Base-by-base conservation (phyloP, 176 grass and related monocot species). In the Aegilops longissima region DNA sequence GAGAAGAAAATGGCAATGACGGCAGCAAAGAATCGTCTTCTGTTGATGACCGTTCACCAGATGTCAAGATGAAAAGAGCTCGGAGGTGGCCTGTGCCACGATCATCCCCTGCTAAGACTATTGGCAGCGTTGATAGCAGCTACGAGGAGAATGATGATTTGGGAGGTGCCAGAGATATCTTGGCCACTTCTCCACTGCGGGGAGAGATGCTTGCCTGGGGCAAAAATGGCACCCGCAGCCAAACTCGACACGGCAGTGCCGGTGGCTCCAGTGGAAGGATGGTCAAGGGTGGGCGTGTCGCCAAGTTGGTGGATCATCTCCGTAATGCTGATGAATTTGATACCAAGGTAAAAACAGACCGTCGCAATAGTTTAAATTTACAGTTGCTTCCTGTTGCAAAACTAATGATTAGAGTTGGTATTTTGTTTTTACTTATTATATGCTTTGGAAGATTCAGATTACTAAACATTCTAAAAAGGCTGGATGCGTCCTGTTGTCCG, bases 131-230 rank as follows among this genome's bases (percentile, higher is more conserved):
- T 2, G 84, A 95, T 33, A 73, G 85, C 81, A 85, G 83, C 49
- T 74, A 70, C 45, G 94, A 91, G 29, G 94, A 95, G 30, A 93
- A 83, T 63, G 89, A 89, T 6, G 89, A 93, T 40, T 80, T 85
- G 56, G 91, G 87, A 85, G 84, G 82, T 65, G 83, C 73, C 70
- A 93, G 84, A 83, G 93, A 95, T 66, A 89, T 79, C 21, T 21
- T 93, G 64, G 66, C 81, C 16, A 89, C 91, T 71, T 93, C 94
- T 80, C 91, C 94, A 4, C 76, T 95, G 73, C 81, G 87, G 8
- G 91, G 86, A 85, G 93, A 95, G 93, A 95, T 95, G 81, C 93
- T 95, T 83, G 89, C 94, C 44, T 95, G 94, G 94, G 93, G 94
- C 6, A 95, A 95, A 84, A 95, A 95, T 89, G 94, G 94, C 76